Evolutionary conservation across 2,329 filamentous ascomycete species (phyloP).

Genomic region (Penicillium sp.): DNA sequence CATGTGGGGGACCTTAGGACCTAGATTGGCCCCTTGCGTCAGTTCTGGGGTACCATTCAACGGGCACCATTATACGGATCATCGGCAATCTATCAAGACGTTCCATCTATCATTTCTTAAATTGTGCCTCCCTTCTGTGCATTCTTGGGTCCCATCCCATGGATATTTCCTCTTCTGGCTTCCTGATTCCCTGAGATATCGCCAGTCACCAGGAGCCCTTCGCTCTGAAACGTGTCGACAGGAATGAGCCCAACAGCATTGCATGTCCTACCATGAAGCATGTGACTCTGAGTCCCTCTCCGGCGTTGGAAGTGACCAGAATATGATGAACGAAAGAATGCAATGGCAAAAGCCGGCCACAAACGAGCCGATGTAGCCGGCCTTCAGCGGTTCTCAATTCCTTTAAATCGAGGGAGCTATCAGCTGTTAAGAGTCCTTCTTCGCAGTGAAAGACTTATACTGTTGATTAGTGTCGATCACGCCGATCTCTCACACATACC

Average conservation of each 20-base stretch:
- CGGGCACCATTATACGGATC: neutral
- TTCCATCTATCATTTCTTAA: neutral
- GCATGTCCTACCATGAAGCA: neutral
- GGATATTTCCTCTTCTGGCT: neutral
- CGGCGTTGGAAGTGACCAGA: neutral
- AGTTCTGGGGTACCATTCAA: neutral
- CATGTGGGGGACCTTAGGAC: neutral
- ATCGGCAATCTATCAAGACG: neutral
- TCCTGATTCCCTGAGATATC: neutral
- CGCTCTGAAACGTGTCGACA: neutral
- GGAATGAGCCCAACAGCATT: neutral
- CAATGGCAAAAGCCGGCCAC: neutral
- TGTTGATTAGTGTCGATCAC: constrained; percentile 4
- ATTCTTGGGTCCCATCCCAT: constrained; percentile 4
- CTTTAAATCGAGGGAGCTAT: constrained; percentile 1
- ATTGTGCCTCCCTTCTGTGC: neutral
- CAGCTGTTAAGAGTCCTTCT: neutral
- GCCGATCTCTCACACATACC: neutral
- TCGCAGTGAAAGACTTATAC: neutral
- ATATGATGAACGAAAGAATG: neutral
- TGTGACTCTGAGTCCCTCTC: neutral
- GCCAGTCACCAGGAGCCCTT: neutral
- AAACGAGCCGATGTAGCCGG: neutral
- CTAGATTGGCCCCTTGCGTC: constrained; percentile 2
- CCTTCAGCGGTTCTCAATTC: neutral